Percentiles rank a stretch among this genome's conserved stretches.
phyloP scores from a whole-genome alignment of 345 rosid species.

The Mangifera indica region DNA sequence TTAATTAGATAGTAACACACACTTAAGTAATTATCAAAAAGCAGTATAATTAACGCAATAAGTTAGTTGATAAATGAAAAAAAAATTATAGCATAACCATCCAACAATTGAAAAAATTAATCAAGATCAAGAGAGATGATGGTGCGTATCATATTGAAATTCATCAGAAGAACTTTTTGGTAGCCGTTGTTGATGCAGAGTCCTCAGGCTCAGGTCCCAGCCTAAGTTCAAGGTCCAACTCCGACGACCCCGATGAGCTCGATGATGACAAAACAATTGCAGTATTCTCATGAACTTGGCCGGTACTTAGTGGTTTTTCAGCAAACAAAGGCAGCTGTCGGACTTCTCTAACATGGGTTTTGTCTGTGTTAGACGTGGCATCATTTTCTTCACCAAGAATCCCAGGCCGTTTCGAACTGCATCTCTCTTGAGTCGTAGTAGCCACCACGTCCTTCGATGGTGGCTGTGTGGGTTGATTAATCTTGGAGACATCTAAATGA shows the following conservation, averaged over 20 bases:
- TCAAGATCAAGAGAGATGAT: neutral
- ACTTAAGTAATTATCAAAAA: too few species aligned
- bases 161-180: slow-evolving; percentile 44
- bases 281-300: slow-evolving; percentile 10
- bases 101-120: neutral
- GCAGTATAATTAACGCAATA: too few species aligned
- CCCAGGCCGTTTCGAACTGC: slow-evolving; percentile 25
- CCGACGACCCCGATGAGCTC: slow-evolving; percentile 16
- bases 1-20: too few species aligned
- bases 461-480: neutral
- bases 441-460: neutral
- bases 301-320: slow-evolving; percentile 21
- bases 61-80: neutral
- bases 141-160: neutral
- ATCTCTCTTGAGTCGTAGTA: slow-evolving; percentile 8
- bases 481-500: slow-evolving; percentile 17
- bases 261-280: slow-evolving; percentile 10
- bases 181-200: slow-evolving; percentile 30
- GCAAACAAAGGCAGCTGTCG: slow-evolving; percentile 36
- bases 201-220: slow-evolving; percentile 46
- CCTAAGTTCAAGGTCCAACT: slow-evolving; percentile 58
- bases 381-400: slow-evolving; percentile 1
- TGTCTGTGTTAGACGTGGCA: neutral
- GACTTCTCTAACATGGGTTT: slow-evolving; percentile 20
- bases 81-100: neutral